Percentiles rank a stretch among this genome's conserved stretches.
Conservation (phyloP, 1,284 basidiomycete genomes). For the Tilletia walkeri region DNA sequence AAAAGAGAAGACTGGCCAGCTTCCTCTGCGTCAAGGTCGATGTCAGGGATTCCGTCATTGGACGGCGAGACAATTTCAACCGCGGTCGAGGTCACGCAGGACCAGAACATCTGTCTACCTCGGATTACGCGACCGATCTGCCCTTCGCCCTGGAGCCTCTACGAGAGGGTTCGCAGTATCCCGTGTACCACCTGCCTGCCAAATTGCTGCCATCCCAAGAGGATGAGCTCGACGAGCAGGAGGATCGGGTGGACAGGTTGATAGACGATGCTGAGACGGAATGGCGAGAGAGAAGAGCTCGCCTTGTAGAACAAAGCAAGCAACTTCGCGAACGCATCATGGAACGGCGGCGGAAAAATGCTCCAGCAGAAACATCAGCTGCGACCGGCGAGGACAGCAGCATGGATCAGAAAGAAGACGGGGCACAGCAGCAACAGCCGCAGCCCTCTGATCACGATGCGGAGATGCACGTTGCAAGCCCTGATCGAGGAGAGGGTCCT, state of each 20-base stretch:
- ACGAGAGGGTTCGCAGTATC: constrained; percentile 14
- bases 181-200: constrained; percentile 28
- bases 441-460: too few relatives aligned
- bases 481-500: too few relatives aligned
- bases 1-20: constrained; percentile 29
- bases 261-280: constrained; percentile 28
- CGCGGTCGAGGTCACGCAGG: not conserved
- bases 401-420: too few relatives aligned
- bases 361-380: not conserved
- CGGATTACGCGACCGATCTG: constrained; percentile 12
- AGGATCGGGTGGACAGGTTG: constrained; percentile 23
- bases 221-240: constrained; percentile 27
- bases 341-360: not conserved
- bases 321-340: not conserved
- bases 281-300: constrained; percentile 20
- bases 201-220: constrained; percentile 27
- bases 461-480: too few relatives aligned
- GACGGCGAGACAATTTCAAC: constrained; percentile 3
- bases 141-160: not conserved
- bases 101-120: not conserved
- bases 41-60: not conserved
- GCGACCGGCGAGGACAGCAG: not conserved
- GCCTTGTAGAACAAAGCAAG: constrained; percentile 15
- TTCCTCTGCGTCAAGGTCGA: constrained; percentile 19
- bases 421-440: too few relatives aligned